These are phyloP conservation scores for Hanseniaspora clermontiae DNA, from an alignment of 805 yeast species.

Conservation along the genomic window DNA sequence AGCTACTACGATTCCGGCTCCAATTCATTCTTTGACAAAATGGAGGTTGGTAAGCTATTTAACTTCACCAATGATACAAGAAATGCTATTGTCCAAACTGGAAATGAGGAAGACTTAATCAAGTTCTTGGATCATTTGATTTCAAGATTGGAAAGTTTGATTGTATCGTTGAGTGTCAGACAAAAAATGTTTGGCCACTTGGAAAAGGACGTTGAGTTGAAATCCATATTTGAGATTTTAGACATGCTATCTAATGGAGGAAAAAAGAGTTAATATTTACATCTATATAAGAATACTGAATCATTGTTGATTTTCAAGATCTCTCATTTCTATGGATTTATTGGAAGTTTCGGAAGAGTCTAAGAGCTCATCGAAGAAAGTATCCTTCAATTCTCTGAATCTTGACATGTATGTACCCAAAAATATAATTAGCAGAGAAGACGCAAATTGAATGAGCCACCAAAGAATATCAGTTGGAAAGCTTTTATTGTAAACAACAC, in stretches of 20 bases:
- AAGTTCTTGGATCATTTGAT: conserved; percentile 51
- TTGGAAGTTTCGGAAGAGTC: conserved; percentile 30
- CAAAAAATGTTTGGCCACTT: conserved; percentile 25
- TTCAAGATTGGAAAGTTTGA: conserved; percentile 55
- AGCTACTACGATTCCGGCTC: conserved; percentile 37
- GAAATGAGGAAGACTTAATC: conserved; percentile 34
- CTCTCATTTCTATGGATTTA: conserved; percentile 17
- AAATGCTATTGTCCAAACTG: conserved; percentile 18
- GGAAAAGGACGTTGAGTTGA: conserved; percentile 14
- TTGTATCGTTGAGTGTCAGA: conserved; percentile 34
- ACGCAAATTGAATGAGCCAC: conserved; percentile 69
- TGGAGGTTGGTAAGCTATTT: conserved; percentile 7
- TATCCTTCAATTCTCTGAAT: conserved; percentile 81
- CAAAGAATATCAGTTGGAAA: conserved; percentile 63
- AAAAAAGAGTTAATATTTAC: not conserved
- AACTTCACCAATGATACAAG: conserved; percentile 21
- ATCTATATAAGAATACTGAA: not conserved
- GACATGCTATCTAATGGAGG: conserved; percentile 18
- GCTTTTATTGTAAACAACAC: conserved; percentile 36
- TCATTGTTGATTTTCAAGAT: conserved; percentile 21
- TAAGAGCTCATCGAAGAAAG: conserved; percentile 74
- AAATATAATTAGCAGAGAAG: conserved; percentile 56
- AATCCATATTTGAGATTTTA: conserved; percentile 22
- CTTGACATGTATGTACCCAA: conserved; percentile 83
- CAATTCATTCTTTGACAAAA: not conserved